Evolutionary conservation across 306 rosid species (phyloP), one percentile per base, ranked within the genome.

Genomic region (Medicago lupulina): DNA sequence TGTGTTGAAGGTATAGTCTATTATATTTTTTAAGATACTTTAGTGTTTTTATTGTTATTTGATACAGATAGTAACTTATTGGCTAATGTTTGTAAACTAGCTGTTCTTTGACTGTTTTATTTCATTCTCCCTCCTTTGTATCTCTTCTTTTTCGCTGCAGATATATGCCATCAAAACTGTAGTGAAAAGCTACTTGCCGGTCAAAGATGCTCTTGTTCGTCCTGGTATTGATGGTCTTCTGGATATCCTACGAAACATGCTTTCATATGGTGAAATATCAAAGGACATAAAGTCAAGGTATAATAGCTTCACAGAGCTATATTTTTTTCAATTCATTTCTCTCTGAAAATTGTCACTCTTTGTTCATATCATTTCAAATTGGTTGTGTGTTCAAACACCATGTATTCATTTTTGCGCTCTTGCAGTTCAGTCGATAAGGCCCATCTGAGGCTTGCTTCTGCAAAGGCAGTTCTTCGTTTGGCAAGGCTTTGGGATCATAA

Each of bases 131-230:
- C 54, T 73, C 55, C 55, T 70, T 2, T 55, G 1, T 49, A 9
- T 41, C 80, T 49, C 47, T 19, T 73, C 40, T 16, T 59, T 59
- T 81, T 51, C 43, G 65, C 74, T 77, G 78, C 85, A 96, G 99
- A 90, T 92, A 80, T 96, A 78, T 75, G 98, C 97, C 75, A 87
- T 96, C 18, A 96, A 96, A 87, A 96, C 99, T 34, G 73, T 96
- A 67, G 99, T 96, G 67, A 96, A 96, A 80, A 92, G 99, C 90
- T 96, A 88, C 84, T 84, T 90, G 86, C 98, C 99, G 36, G 90
- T 88, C 67, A 96, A 92, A 87, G 99, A 92, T 86, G 98, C 98
- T 69, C 93, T 90, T 82, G 87, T 90, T 75, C 99, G 97, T 80
- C 79, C 89, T 70, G 91, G 89, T 82, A 87, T 96, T 75, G 89